These are phyloP conservation scores for Simplicillium sp. DNA, from an alignment of 2,329 filamentous ascomycete genomes.

Conservation along the genomic window DNA sequence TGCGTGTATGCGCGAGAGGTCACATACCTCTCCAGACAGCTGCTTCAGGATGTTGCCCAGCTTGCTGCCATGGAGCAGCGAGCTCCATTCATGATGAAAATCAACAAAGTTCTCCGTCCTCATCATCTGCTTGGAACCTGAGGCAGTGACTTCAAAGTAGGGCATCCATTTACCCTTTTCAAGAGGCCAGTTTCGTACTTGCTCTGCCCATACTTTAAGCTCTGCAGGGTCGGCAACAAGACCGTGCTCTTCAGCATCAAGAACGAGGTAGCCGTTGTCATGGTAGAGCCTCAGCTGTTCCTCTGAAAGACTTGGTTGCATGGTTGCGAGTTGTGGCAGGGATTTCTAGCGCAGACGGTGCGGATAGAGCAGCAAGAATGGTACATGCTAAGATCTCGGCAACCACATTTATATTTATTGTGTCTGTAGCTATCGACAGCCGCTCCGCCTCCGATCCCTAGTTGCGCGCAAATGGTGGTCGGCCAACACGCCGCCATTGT, in stretches of 20 bases:
- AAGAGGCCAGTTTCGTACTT: conserved; percentile 3
- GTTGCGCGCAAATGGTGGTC: too few species aligned
- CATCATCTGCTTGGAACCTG: conserved; percentile 1
- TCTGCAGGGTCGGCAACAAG: conserved; percentile 2
- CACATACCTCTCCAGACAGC: conserved; percentile 2
- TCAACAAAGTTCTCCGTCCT: conserved; percentile 4
- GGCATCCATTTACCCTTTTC: conserved; percentile 5
- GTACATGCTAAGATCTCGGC: too few species aligned
- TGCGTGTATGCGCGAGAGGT: too few species aligned
- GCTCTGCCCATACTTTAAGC: conserved; percentile 2
- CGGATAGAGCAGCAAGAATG: background rate
- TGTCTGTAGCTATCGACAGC: too few species aligned
- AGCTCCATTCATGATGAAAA: conserved; percentile 2
- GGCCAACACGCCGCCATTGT: too few species aligned
- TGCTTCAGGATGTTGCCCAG: conserved; percentile 2
- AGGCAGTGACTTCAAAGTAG: conserved; percentile 2
- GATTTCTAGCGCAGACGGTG: too few species aligned
- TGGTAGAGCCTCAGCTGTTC: conserved; percentile 3
- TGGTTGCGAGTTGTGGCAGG: background rate
- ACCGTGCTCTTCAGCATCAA: background rate
- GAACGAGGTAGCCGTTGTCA: conserved; percentile 4
- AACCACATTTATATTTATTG: too few species aligned
- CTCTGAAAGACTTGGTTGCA: background rate
- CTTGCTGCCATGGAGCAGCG: background rate
- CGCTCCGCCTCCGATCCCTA: too few species aligned